phyloP scores from a whole-genome alignment of 2,329 filamentous ascomycete genomes.

The Hypomyces rosellus region DNA sequence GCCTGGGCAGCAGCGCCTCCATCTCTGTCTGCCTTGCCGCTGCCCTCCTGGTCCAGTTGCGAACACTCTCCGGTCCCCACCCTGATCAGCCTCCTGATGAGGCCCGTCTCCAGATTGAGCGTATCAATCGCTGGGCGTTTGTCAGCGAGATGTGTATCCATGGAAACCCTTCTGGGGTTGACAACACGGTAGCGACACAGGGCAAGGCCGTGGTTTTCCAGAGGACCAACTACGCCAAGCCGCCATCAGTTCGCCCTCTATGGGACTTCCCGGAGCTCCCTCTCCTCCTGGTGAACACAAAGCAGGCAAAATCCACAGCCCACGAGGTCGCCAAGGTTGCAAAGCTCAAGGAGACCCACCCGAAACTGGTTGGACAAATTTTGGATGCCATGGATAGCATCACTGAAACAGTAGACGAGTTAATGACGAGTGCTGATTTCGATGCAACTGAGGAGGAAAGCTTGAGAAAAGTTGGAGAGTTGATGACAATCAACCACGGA shows the following conservation, averaged over 20 bases:
- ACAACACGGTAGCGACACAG: constrained; percentile 91
- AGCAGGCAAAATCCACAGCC: constrained; percentile 77
- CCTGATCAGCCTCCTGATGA: constrained; percentile 84
- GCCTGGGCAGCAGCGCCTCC: constrained; percentile 88
- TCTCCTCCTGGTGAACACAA: constrained; percentile 82
- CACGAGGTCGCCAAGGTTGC: constrained; percentile 83
- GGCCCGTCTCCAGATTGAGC: constrained; percentile 82
- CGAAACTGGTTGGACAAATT: constrained; percentile 71
- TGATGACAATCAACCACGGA: constrained; percentile 92
- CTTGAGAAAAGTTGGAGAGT: constrained; percentile 70
- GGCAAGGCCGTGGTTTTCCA: constrained; percentile 94
- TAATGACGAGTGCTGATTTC: constrained; percentile 58
- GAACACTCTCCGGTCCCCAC: constrained; percentile 83
- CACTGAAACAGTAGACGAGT: constrained; percentile 45
- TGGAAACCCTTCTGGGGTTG: constrained; percentile 91
- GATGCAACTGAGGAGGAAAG: constrained; percentile 57
- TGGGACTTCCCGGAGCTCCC: constrained; percentile 90
- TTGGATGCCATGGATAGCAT: constrained; percentile 80
- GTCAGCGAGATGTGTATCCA: constrained; percentile 97
- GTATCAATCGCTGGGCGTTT: constrained; percentile 97
- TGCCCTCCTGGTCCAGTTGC: constrained; percentile 79
- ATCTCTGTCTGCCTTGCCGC: constrained; percentile 84
- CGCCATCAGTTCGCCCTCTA: constrained; percentile 68
- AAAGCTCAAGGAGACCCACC: constrained; percentile 63
- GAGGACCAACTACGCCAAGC: constrained; percentile 67